A percentile compares a stretch with the other conserved stretches of the same genome.
Conservation (phyloP, 257 asterid species). For the Gentiana dahurica region DNA sequence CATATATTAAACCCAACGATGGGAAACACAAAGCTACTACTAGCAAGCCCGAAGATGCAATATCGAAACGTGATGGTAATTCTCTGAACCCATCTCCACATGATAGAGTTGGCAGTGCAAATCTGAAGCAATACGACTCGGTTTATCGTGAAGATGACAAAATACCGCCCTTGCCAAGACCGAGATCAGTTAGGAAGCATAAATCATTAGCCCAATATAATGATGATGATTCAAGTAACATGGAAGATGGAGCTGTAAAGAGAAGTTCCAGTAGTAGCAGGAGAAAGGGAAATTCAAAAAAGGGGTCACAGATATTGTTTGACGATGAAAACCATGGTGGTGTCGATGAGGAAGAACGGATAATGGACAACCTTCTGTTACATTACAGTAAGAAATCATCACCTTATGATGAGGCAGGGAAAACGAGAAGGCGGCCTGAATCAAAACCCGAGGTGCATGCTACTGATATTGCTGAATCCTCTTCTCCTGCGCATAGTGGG, state of each 20-base stretch:
- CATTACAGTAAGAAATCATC: conserved; percentile 86
- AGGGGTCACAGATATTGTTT: conserved; percentile 49
- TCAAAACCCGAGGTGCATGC: conserved; percentile 20
- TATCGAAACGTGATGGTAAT: conserved; percentile 18
- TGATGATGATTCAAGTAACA: conserved; percentile 24
- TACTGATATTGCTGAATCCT: conserved; percentile 32
- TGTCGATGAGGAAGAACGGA: conserved; percentile 64
- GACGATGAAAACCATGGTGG: conserved; percentile 45
- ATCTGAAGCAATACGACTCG: conserved; percentile 15
- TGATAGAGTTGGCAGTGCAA: conserved; percentile 14
- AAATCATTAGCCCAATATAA: conserved; percentile 36
- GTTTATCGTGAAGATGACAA: conserved; percentile 28
- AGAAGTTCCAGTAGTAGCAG: conserved; percentile 61
- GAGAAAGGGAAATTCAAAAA: conserved; percentile 56
- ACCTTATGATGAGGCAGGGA: conserved; percentile 33
- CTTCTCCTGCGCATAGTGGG: conserved; percentile 21
- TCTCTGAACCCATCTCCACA: conserved; percentile 11
- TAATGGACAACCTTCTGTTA: conserved; percentile 69
- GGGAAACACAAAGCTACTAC: conserved; percentile 22
- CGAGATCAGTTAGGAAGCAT: conserved; percentile 60
- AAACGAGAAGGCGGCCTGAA: conserved; percentile 23
- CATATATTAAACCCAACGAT: conserved; percentile 52
- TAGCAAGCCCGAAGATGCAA: conserved; percentile 28
- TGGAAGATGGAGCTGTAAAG: conserved; percentile 27
- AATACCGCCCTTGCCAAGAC: conserved; percentile 41